A percentile compares a stretch with the other conserved stretches of the same genome.
Conservation (phyloP, 768 basidiomycete genomes). For the Suillus paluster region DNA sequence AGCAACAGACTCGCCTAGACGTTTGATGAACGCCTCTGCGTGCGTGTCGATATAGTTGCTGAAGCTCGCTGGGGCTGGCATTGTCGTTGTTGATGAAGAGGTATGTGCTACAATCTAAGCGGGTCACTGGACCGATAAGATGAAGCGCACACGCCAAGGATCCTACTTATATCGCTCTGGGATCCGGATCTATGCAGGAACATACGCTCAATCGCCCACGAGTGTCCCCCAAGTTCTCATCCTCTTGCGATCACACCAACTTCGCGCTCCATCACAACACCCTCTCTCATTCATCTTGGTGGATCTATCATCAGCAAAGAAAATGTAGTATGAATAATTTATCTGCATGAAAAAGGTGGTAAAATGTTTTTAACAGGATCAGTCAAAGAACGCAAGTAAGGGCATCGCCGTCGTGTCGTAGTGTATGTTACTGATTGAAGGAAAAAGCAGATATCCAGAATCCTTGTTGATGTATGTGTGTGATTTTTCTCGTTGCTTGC, state of each 20-base stretch:
- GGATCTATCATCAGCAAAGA: background rate
- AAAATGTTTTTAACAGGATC: background rate
- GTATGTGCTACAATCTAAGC: background rate
- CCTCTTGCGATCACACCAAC: background rate
- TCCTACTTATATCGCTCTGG: background rate
- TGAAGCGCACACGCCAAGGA: background rate
- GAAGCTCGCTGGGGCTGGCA: constrained; percentile 42
- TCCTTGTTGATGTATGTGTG: background rate
- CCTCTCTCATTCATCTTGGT: background rate
- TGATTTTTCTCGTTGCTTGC: background rate
- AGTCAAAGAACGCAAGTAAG: background rate
- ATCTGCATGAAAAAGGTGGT: constrained; percentile 1
- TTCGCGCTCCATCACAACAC: background rate
- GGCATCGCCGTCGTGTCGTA: background rate
- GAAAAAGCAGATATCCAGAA: background rate
- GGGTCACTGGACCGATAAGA: background rate
- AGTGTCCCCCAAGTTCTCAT: background rate
- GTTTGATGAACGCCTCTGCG: constrained; percentile 72
- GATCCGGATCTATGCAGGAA: background rate
- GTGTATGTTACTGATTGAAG: background rate
- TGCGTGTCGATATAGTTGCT: constrained; percentile 67
- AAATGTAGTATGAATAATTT: background rate
- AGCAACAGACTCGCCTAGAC: constrained; percentile 80
- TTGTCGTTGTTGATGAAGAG: constrained; percentile 17
- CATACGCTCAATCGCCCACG: background rate